Evolutionary conservation across 139 green algal species (phyloP), one percentile per base, ranked within the genome.

Genomic region (Chlamydomonas sphaeroides): DNA sequence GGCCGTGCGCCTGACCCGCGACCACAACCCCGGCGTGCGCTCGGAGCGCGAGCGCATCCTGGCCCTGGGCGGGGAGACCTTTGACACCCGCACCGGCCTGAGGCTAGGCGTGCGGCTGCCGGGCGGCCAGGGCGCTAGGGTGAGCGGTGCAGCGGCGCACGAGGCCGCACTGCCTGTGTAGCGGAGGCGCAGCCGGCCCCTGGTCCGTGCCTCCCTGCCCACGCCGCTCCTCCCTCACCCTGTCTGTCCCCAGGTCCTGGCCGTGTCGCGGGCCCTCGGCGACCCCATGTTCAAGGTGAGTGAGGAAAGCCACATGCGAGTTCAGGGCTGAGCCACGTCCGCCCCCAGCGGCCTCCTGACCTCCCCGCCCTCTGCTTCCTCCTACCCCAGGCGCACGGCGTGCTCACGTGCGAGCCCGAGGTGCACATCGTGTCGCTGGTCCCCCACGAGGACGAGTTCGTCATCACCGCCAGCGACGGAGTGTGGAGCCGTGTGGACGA

Each of bases 401-500:
- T 83, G 45, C 23, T 83, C 23, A 74, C 70, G 28, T 51, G 62
- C 32, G 76, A 83, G 59, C 76, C 76, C 6, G 76, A 83, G 25
- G 76, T 83, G 76, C 5, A 59, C 39, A n/a, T 80, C 2, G 30
- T 80, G 38, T 41, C 74, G 74, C 74, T 80, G 74, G 2, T 39
- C 39, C 56, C 72, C 32, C 14, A 14, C 30, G 14, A 25, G 30
- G 84, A 88, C 76, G 8, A 6, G 0, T 98, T 98, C 78, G 32
- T 98, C 20, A 87, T 99, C 20, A 53, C 96, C 5, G 96, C 91
- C 45, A 95, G 78, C 33, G 96, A 99, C 79, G 96, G 96, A 1
- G 48, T 99, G n/a, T 99, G 96, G 95, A 95, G 97, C 48, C 83
- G 85, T 11, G 32, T 98, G n/a, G 69, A 32, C 61, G 95, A 95